Evolutionary conservation across 2,329 filamentous ascomycete species (phyloP), one percentile per base, ranked within the genome.

Genomic region (Penicillium aurantiogriseum): DNA sequence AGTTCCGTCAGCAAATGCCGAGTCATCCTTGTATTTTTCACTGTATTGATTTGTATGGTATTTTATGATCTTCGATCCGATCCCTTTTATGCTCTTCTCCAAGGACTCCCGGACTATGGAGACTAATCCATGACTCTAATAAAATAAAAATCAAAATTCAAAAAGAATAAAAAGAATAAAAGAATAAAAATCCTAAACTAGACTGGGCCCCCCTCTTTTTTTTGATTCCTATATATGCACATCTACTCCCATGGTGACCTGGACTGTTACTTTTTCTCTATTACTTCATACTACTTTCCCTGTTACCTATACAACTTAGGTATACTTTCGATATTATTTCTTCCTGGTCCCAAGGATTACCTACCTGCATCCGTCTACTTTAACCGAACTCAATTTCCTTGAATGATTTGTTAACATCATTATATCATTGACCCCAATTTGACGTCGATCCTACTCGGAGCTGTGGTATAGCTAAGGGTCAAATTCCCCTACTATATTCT

Each of bases 351-450:
- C 52, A 51, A 50, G 25, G 31, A 33, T 51, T 21, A 31, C 17
- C 23, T 29, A 17, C 29, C 48, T 56, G 47, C 54, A 42, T 45
- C 48, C 39, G 46, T 55, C 53, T 45, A 44, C 47, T 56, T 29
- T 27, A 29, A 31, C 21, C n/a, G 51, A 61, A 62, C 51, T 60
- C 54, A 59, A 60, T 62, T 52, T 19, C 49, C n/a, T 29, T 38
- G 4, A 29, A 35, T 43, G 23, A 31, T 27, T 27, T 42, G 25
- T 31, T 36, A 44, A 63, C 63, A 63, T 65, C 58, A 66, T 67
- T 62, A 67, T 64, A 67, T 66, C 65, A 66, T 67, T 59, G 63
- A 66, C 58, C 42, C 48, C 63, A 57, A 57, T 64, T 67, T 67
- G 63, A 67, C 65, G 65, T 66, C 63, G 65, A 62, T 64, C 57